Evolutionary conservation across 495 filamentous ascomycete species (phyloP), one percentile per base, ranked within the genome.

Genomic region (Aspergillus saccharolyticus): DNA sequence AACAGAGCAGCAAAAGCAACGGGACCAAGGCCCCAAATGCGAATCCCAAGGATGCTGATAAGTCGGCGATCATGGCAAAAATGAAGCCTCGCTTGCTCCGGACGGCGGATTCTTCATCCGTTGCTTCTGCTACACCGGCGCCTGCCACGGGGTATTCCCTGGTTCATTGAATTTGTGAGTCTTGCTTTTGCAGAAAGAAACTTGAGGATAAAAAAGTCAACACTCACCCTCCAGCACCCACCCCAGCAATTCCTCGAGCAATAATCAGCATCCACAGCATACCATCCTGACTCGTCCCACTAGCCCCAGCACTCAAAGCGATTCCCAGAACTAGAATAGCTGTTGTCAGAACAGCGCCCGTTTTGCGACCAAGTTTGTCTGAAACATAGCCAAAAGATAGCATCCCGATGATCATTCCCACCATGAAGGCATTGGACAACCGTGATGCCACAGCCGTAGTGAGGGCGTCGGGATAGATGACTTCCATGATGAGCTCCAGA

Each of bases 391-490:
- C 72, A 58, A 75, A 76, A 6, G 57, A 64, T 20, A 76, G 63
- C 71, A 75, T 75, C 21, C 72, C 70, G 43, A 74, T 63, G 44
- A 76, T 69, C 61, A 67, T 67, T 16, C 67, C 64, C 5, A 69
- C 60, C 62, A 69, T 65, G 48, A 69, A 67, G 6, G 67, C 64
- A 43, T 65, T 70, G 7, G 67, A 67, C 10, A 70, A 42, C 4
- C 46, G 20, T 1, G 21, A 49, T 14, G 46, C 21, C 21, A 67
- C 63, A 4, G 57, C 55, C 1, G 61, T 66, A 6, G 67, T 67
- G 19, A 66, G 52, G 1, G 63, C 52, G 15, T 64, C 49, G 2
- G 67, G 63, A 42, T 67, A 67, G 17, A 70, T 70, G 21, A 69
- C 63, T 16, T 18, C 61, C 59, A 69, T 69, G 16, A 69, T 33